Conservation (phyloP, 164 flowering plant genomes). For the Brasenia schreberi region DNA sequence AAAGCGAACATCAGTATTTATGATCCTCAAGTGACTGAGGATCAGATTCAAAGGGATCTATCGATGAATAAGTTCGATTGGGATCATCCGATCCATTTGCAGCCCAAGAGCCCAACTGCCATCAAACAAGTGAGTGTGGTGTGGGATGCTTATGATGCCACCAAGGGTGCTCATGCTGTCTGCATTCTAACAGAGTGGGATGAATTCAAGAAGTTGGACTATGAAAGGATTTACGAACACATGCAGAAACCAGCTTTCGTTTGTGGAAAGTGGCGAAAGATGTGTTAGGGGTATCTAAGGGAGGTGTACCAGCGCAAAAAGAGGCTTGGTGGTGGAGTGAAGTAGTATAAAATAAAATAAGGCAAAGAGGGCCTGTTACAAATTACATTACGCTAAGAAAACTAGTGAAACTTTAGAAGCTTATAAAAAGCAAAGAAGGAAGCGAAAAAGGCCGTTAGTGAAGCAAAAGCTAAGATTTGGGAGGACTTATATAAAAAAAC, state of each 20-base stretch:
- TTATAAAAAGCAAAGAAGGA: no score
- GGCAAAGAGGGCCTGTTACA: no score
- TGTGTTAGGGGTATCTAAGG: no score
- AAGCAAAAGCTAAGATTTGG: no score
- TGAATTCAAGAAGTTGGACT: constrained; percentile 58
- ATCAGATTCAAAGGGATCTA: constrained; percentile 57
- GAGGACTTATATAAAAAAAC: no score
- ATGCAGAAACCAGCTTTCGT: constrained; percentile 70
- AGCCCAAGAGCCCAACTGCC: constrained; percentile 38
- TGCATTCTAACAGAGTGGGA: constrained; percentile 82
- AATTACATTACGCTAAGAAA: no score
- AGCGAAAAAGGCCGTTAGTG: no score
- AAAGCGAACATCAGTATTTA: constrained; percentile 58
- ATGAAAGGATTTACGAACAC: constrained; percentile 36
- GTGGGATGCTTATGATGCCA: constrained; percentile 57
- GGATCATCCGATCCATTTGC: constrained; percentile 59
- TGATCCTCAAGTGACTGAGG: constrained; percentile 63
- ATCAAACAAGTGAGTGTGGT: constrained; percentile 34
- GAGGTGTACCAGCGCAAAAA: no score
- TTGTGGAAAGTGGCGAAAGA: no score
- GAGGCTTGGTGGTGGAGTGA: no score
- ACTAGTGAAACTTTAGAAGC: no score
- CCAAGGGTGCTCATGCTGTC: constrained; percentile 54
- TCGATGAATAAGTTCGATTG: constrained; percentile 55
- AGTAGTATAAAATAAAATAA: no score